Evolutionary conservation across 1,139 yeast genomes (phyloP).

Genomic region (Saccharomyces hybrid): DNA sequence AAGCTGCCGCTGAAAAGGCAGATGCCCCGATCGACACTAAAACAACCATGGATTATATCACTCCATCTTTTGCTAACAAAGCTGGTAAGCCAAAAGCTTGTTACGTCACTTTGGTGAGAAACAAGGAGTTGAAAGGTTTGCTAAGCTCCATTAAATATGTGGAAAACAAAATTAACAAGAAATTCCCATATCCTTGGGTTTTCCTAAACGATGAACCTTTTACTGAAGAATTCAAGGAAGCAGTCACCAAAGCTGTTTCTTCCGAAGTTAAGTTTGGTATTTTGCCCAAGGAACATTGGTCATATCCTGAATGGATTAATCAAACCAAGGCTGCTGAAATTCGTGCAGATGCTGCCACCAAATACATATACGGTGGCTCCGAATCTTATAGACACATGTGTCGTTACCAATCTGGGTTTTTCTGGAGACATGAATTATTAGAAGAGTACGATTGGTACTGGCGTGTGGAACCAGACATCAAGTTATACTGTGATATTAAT

Average conservation of each 20-base stretch:
- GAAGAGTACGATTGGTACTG: slow-evolving; percentile 78
- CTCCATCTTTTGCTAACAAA: slow-evolving; percentile 9
- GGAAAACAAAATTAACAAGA: slow-evolving; percentile 56
- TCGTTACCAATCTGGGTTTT: slow-evolving; percentile 85
- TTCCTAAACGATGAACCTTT: slow-evolving; percentile 68
- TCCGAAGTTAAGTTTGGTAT: slow-evolving; percentile 53
- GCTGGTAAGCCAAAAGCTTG: slow-evolving; percentile 46
- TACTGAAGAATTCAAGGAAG: slow-evolving; percentile 44
- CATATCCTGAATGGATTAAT: slow-evolving; percentile 54
- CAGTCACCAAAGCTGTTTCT: slow-evolving; percentile 35
- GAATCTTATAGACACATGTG: slow-evolving; percentile 81
- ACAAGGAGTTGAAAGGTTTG: slow-evolving; percentile 51
- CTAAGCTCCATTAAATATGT: slow-evolving; percentile 45
- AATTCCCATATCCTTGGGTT: slow-evolving; percentile 73
- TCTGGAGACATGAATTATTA: slow-evolving; percentile 70
- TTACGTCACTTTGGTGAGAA: slow-evolving; percentile 62
- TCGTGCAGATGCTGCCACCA: slow-evolving; percentile 41
- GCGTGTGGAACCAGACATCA: slow-evolving; percentile 88
- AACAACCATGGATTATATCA: slow-evolving; percentile 8
- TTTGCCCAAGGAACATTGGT: slow-evolving; percentile 48
- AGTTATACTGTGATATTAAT: slow-evolving; percentile 68
- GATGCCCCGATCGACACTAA: slow-evolving; percentile 2
- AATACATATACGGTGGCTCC: slow-evolving; percentile 50
- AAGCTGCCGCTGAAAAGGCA: slow-evolving; percentile 5
- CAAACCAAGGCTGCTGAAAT: slow-evolving; percentile 47